Percentiles rank a stretch among this genome's conserved stretches.
phyloP scores from a whole-genome alignment of 208 protist species.

The Crithidia bombi region DNA sequence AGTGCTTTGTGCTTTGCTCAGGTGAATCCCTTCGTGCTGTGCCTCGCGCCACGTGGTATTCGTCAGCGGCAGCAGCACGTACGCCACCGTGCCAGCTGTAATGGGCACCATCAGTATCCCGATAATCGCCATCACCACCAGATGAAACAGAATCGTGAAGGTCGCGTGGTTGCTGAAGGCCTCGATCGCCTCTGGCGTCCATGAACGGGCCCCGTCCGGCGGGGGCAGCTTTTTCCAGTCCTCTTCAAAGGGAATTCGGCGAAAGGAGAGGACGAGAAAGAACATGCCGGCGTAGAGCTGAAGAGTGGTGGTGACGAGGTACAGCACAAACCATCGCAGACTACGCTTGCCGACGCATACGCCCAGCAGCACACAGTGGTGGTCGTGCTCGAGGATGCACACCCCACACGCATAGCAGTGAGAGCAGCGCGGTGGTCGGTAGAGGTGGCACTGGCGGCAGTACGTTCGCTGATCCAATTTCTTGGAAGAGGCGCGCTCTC shows the following conservation, averaged over 20 bases:
- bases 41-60: slow-evolving; percentile 42
- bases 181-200: slow-evolving; percentile 12
- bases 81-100: slow-evolving; percentile 30
- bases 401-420: slow-evolving; percentile 86
- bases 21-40: slow-evolving; percentile 15
- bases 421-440: slow-evolving; percentile 56
- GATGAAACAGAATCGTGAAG: slow-evolving; percentile 23
- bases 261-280: slow-evolving; percentile 38
- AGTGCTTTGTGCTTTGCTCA: not conserved
- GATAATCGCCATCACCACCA: slow-evolving; percentile 32
- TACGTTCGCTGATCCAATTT: slow-evolving; percentile 27
- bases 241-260: slow-evolving; percentile 29
- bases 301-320: slow-evolving; percentile 43
- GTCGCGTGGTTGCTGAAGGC: slow-evolving; percentile 31
- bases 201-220: slow-evolving; percentile 9
- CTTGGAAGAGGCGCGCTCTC: too few relatives aligned
- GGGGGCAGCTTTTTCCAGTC: slow-evolving; percentile 26
- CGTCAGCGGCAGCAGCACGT: slow-evolving; percentile 38
- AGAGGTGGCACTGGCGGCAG: slow-evolving; percentile 65
- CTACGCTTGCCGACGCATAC: slow-evolving; percentile 78
- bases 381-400: slow-evolving; percentile 85
- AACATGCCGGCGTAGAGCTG: slow-evolving; percentile 36
- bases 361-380: slow-evolving; percentile 81
- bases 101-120: slow-evolving; percentile 26
- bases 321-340: slow-evolving; percentile 80